Evolutionary conservation across 1,284 basidiomycete genomes (phyloP).

Genomic region (Tranzscheliella williamsii): DNA sequence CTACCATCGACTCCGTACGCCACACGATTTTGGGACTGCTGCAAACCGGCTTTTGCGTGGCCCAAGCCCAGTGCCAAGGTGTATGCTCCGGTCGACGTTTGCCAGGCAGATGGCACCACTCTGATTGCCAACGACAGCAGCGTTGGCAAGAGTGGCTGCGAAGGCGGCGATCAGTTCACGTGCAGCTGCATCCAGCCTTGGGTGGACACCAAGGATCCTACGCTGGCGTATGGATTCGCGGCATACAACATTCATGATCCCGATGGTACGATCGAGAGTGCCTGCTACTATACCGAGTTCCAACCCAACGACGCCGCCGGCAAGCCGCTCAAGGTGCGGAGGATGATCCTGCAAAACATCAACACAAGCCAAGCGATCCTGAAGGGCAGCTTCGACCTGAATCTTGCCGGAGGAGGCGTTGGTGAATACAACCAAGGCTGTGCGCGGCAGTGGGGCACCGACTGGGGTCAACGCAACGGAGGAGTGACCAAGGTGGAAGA

Average conservation of each 20-base stretch:
- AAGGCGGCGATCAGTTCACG: slow-evolving; percentile 14
- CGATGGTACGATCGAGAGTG: slow-evolving; percentile 15
- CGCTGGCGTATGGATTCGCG: slow-evolving; percentile 20
- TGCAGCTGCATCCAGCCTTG: slow-evolving; percentile 24
- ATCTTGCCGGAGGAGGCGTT: slow-evolving; percentile 23
- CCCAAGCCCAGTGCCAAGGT: not conserved
- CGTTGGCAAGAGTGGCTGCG: slow-evolving; percentile 10
- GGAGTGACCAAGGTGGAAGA: slow-evolving; percentile 13
- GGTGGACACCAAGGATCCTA: slow-evolving; percentile 14
- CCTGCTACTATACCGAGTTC: slow-evolving; percentile 21
- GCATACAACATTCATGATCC: slow-evolving; percentile 21
- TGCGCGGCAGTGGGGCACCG: slow-evolving; percentile 13
- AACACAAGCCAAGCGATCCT: slow-evolving; percentile 14
- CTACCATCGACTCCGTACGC: slow-evolving; percentile 11
- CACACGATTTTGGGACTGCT: slow-evolving; percentile 23
- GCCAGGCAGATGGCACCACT: slow-evolving; percentile 22
- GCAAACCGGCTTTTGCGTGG: slow-evolving; percentile 7
- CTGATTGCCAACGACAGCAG: not conserved
- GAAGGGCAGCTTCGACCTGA: slow-evolving; percentile 20
- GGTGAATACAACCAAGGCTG: slow-evolving; percentile 23
- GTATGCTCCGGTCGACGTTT: slow-evolving; percentile 14
- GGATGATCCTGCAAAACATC: slow-evolving; percentile 35
- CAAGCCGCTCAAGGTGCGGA: slow-evolving; percentile 19
- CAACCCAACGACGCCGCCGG: slow-evolving; percentile 9
- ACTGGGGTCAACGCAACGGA: slow-evolving; percentile 16